Conservation (phyloP, 148 eudicot species). For the Mesembryanthemum crystallinum region DNA sequence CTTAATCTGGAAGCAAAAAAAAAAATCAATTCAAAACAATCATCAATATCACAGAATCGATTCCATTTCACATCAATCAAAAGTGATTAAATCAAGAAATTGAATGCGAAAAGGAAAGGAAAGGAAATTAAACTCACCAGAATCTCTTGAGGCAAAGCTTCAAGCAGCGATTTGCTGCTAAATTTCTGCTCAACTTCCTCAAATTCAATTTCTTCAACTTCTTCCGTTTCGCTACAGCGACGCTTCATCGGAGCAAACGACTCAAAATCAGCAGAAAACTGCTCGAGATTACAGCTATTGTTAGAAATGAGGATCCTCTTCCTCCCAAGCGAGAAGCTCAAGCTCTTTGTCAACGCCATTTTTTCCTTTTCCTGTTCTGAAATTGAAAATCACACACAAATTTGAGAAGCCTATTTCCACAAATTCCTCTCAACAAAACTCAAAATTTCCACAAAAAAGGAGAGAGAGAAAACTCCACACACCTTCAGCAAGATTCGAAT, state of each 20-base stretch:
- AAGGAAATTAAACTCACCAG: constrained; percentile 40
- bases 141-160: constrained; percentile 71
- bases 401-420: background rate
- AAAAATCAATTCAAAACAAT: background rate
- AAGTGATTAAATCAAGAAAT: background rate
- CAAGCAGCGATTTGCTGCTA: constrained; percentile 33
- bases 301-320: constrained; percentile 50
- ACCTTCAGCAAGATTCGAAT: background rate
- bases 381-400: background rate
- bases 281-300: constrained; percentile 29
- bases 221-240: constrained; percentile 2
- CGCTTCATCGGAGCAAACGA: constrained; percentile 37
- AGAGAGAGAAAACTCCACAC: background rate
- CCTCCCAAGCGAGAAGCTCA: constrained; percentile 59
- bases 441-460: background rate
- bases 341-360: constrained; percentile 48
- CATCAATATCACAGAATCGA: background rate
- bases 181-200: background rate
- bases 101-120: background rate
- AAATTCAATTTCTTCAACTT: background rate
- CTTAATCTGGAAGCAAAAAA: constrained; percentile 48
- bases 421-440: background rate
- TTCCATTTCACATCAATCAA: background rate
- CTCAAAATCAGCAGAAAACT: constrained; percentile 36
- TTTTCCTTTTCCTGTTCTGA: constrained; percentile 7